Percentiles rank a stretch among this genome's conserved stretches.
Evolutionary conservation across 768 basidiomycete species (phyloP).

Genomic region (Kwoniella botswanensis): DNA sequence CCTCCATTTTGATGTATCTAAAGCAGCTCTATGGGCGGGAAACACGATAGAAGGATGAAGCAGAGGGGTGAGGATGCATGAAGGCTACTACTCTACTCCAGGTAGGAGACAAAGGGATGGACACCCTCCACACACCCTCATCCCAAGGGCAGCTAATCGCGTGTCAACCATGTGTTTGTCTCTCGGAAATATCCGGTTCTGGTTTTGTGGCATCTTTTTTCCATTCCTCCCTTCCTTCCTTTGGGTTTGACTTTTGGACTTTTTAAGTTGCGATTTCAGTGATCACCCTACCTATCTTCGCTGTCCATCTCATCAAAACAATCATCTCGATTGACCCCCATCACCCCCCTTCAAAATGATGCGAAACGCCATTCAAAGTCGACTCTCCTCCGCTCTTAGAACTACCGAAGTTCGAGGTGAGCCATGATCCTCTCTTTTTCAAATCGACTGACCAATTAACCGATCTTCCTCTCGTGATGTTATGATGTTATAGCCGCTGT

Average conservation of each 20-base stretch:
- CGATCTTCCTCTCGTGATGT: slow-evolving; percentile 1
- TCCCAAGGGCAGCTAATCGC: background rate
- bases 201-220: background rate
- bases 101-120: slow-evolving; percentile 3
- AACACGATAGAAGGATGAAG: background rate
- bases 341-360: slow-evolving; percentile 17
- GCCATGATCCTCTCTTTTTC: background rate
- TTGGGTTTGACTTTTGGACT: background rate
- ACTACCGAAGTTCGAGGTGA: slow-evolving; percentile 30
- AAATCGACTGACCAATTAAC: background rate
- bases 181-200: background rate
- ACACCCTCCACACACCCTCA: slow-evolving; percentile 9
- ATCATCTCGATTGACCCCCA: slow-evolving; percentile 9
- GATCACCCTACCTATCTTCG: too few species aligned
- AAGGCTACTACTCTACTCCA: background rate
- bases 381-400: slow-evolving; percentile 23
- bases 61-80: background rate
- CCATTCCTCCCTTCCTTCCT: background rate
- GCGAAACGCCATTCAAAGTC: slow-evolving; percentile 25
- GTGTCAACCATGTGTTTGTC: background rate
- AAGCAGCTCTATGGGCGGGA: background rate
- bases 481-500: slow-evolving; percentile 14
- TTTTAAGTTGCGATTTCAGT: background rate
- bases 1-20: slow-evolving; percentile 10
- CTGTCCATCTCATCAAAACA: background rate